Base-by-base conservation (phyloP, 805 yeast genomes). In the Yarrowia sp. region DNA sequence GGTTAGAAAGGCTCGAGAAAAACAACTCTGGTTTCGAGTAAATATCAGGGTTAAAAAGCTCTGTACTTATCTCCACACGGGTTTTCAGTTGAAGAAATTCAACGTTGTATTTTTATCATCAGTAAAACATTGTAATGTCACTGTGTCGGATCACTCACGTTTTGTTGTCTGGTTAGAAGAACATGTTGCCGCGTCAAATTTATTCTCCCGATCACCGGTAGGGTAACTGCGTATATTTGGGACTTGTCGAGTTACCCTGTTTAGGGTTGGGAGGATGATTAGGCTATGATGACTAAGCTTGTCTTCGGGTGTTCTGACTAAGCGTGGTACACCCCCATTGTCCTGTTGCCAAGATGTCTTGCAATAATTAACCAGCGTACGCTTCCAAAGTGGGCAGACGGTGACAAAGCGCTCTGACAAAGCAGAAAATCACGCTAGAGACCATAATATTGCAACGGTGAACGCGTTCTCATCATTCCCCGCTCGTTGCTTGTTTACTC, bases 1-100 rank as follows among this genome's bases (percentile, higher is more conserved):
- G 45, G 59, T 63, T 53, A 49, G 69, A 49, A 48, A 52, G 22
- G 68, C 2, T 41, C 42, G n/a, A 65, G n/a, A 35, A 5, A 46
- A 42, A 35, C 19, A 61, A 67, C 48, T 68, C 32, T 16, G 56
- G 16, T 35, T 53, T 36, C 38, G 10, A n/a, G 22, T 26, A 53
- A 48, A 53, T 75, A 77, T 80, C 82, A 80, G 82, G 77, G 81
- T 80, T 80, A 80, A 80, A 80, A 79, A 79, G 82, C 82, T 79
- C 82, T 75, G 74, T 69, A 70, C 71, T 72, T 75, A 74, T 70
- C 69, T 74, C 77, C 77, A 75, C 76, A 76, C 74, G 78, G 74
- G 52, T 71, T 38, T 77, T 79, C 81, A 75, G 81, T 73, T 77
- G 81, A 79, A 79, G 81, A 79, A 79, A 78, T 80, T 80, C 81